Conservation (phyloP, 2,329 filamentous ascomycete genomes). For the Neonectria coccinea region DNA sequence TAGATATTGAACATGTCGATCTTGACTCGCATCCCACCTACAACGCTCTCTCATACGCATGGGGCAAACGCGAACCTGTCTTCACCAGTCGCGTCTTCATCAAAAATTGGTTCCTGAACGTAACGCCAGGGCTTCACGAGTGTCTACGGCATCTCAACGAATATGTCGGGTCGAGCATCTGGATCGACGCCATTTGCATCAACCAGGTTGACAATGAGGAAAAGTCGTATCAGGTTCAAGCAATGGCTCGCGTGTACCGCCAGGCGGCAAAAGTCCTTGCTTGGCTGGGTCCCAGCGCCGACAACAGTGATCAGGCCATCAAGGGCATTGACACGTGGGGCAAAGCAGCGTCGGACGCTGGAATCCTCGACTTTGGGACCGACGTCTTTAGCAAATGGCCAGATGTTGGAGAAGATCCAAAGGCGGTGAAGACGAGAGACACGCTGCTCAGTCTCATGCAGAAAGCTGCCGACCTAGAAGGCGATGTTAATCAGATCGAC, state of each 20-base stretch:
- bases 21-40: slow-evolving; percentile 20
- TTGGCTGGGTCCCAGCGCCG: slow-evolving; percentile 16
- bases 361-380: slow-evolving; percentile 11
- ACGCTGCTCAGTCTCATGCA: slow-evolving; percentile 15
- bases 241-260: slow-evolving; percentile 21
- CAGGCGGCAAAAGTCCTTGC: slow-evolving; percentile 18
- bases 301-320: slow-evolving; percentile 18
- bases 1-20: slow-evolving; percentile 5
- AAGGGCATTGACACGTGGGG: slow-evolving; percentile 14
- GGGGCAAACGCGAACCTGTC: slow-evolving; percentile 15
- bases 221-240: slow-evolving; percentile 23
- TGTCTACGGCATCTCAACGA: slow-evolving; percentile 7
- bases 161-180: slow-evolving; percentile 16
- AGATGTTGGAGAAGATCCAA: slow-evolving; percentile 9
- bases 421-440: background rate
- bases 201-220: slow-evolving; percentile 23
- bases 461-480: slow-evolving; percentile 16
- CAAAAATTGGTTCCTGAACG: slow-evolving; percentile 1
- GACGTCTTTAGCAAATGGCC: slow-evolving; percentile 4
- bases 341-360: slow-evolving; percentile 11
- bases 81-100: slow-evolving; percentile 13
- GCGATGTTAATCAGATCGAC: background rate
- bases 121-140: slow-evolving; percentile 19
- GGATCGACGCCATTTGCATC: slow-evolving; percentile 28
- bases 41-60: slow-evolving; percentile 25